Percentiles rank a stretch among this genome's conserved stretches.
These are phyloP conservation scores for Thermomyces lanuginosus DNA, from an alignment of 2,329 filamentous ascomycete species.

Conservation along the genomic window DNA sequence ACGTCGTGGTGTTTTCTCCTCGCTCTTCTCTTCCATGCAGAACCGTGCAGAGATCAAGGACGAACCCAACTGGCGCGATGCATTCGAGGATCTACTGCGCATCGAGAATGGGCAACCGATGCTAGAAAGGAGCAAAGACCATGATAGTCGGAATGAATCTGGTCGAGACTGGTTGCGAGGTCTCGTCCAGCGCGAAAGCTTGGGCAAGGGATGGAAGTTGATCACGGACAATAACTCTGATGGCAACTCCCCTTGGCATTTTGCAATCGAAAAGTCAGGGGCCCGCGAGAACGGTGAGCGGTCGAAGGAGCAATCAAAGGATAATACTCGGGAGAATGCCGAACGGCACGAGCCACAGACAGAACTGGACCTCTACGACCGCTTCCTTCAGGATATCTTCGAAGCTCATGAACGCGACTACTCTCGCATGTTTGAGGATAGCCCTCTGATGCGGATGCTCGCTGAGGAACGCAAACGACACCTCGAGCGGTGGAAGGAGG, in stretches of 20 bases:
- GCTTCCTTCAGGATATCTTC: slow-evolving; percentile 25
- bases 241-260: slow-evolving; percentile 11
- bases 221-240: slow-evolving; percentile 10
- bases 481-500: slow-evolving; percentile 10
- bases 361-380: slow-evolving; percentile 40
- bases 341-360: slow-evolving; percentile 19
- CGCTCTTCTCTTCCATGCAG: slow-evolving; percentile 19
- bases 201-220: slow-evolving; percentile 25
- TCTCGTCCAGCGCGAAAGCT: slow-evolving; percentile 25
- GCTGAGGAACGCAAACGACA: slow-evolving; percentile 16
- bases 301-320: slow-evolving; percentile 12
- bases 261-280: slow-evolving; percentile 10
- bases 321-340: slow-evolving; percentile 12
- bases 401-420: slow-evolving; percentile 18
- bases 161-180: slow-evolving; percentile 25
- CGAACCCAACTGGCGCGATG: slow-evolving; percentile 36
- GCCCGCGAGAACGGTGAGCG: slow-evolving; percentile 6
- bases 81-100: slow-evolving; percentile 43
- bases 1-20: slow-evolving; percentile 17
- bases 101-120: slow-evolving; percentile 30
- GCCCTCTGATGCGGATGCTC: slow-evolving; percentile 20
- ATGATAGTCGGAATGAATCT: slow-evolving; percentile 14
- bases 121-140: slow-evolving; percentile 17
- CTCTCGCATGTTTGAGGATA: slow-evolving; percentile 14
- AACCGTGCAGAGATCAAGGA: slow-evolving; percentile 18